Base-by-base conservation (phyloP, 768 basidiomycete genomes). In the Fomitopsis pulvina region DNA sequence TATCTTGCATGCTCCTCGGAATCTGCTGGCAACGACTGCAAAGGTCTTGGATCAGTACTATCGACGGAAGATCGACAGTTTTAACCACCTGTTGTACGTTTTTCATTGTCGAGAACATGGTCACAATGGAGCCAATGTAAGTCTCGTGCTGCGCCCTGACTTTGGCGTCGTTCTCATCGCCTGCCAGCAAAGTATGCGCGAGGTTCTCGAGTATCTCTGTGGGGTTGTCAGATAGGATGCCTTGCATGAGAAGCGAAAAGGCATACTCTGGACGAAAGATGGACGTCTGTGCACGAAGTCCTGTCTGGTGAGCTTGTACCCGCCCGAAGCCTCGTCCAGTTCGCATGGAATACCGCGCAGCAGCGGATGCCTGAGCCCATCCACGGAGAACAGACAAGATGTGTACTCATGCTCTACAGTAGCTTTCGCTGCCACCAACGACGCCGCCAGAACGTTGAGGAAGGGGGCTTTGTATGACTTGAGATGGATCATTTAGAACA, bases 361-460 rank as follows among this genome's bases (percentile, higher is more conserved):
- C 6, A 81, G 61, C 3, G 77, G 72, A 61, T 88, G 82, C 9
- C 67, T 73, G 9, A 77, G 60, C 30, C 73, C 71, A 49, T 80
- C 81, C n/a, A 81, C 67, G 8, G 77, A 73, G 28, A 88, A 66
- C n/a, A 90, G 57, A 24, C 75, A 59, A 2, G 76, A 67, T 9
- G 77, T 61, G 52, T 80, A 88, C 51, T 81, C 74, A 48, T 77
- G 76, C 60, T 86, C 85, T 22, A 79, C 68, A 0, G 74, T 75
- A 21, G 74, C 55, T 41, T 70, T 64, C 24, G 66, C 63, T 1
- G 78, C 73, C 6, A 77, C 74, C 12, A 85, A 57, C 7, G 75
- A 71, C 50, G 74, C 68, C 27, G 87, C 66, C 21, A 88, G 62
- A 8, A 79, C 68, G 14, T 75, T 66, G 3, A 86, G 56, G 58